Base-by-base conservation (phyloP, 257 asterid species). In the Nicotiana sylvestris region DNA sequence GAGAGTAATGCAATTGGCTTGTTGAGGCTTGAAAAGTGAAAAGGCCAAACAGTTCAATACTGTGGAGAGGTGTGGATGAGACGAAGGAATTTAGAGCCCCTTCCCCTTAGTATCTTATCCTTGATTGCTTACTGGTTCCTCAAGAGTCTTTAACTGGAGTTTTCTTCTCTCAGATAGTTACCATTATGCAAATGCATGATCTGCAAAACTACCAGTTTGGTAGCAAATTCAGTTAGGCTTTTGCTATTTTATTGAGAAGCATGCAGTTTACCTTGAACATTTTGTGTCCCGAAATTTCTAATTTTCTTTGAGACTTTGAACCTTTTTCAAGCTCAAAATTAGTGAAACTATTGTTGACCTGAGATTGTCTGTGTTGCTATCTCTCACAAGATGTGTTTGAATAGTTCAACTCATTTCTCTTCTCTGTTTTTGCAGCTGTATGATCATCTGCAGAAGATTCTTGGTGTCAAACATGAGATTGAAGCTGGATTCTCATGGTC, bases 401-500 rank as follows among this genome's bases (percentile, higher is more conserved):
- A 74, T 27, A 27, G 80, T 60, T 37, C 6, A 30, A 18, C 51
- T 56, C 62, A 46, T 35, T 15, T 58, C n/a, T 77, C 74, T 86
- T 80, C 64, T 58, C 82, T 86, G 82, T 82, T 85, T 85, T 78
- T 87, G 78, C 92, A 96, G 99, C 85, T 93, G 25, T 81, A 90
- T 88, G 95, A 93, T 87, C 94, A 88, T 84, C 84, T 96, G 49
- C 95, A 91, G 90, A 96, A 93, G 89, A 89, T 91, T 84, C 88
- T 93, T 86, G 99, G 99, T 81, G 85, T 91, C 83, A 94, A 90
- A 87, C 96, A 94, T 80, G 99, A 96, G 87, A 56, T 94, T 86
- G 98, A 92, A 82, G 91, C 92, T 6, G 99, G 98, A 83, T 90
- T 87, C 85, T 90, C 99, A 18, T 96, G 99, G 99, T 93, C 99